Base-by-base conservation (phyloP, 2,329 filamentous ascomycete genomes). In the Bisporella sp. region DNA sequence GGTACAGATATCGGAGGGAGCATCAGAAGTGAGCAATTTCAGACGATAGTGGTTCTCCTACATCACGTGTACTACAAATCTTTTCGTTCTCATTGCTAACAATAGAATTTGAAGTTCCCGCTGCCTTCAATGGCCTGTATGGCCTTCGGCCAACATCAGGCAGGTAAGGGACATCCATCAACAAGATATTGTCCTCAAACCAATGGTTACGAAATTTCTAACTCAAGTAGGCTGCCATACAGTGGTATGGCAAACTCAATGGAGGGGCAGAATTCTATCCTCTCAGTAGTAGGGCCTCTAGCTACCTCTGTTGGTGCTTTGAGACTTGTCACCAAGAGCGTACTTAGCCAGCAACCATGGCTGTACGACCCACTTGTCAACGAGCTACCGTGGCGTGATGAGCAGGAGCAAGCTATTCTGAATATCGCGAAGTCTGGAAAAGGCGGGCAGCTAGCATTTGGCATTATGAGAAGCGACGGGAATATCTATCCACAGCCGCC, bases 291-390 rank as follows among this genome's bases (percentile, higher is more conserved):
- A 9, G 85, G 84, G 0, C 81, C 82, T 0, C 63, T 89, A 11
- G 77, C 77, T 0, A 77, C 76, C 0, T 80, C 76, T 1, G 66
- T 76, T 1, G 70, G 72, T 1, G 76, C 74, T 0, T 59, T 87
- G 9, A 73, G 73, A 39, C 65, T 87, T 3, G 60, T 82, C 2
- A 71, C 81, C 2, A 74, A 79, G 57, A 68, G 75, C 0, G 62
- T 87, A 2, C 67, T 89, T 1, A 70, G 69, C 9, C 74, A 74
- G 32, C 59, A 79, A 48, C 85, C 85, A 0, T 89, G 85, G 85
- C 65, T 80, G 1, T 68, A 78, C 55, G 85, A 89, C 62, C 84
- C 85, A 0, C 67, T 82, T 0, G 81, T 84, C 0, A 67, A 81
- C 40, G 80, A 85, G 21, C 70, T 89, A 1, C 84, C 84, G 0